Evolutionary conservation across 2,329 filamentous ascomycete genomes (phyloP), one percentile per base, ranked within the genome.

Genomic region (Xylaria sp.): DNA sequence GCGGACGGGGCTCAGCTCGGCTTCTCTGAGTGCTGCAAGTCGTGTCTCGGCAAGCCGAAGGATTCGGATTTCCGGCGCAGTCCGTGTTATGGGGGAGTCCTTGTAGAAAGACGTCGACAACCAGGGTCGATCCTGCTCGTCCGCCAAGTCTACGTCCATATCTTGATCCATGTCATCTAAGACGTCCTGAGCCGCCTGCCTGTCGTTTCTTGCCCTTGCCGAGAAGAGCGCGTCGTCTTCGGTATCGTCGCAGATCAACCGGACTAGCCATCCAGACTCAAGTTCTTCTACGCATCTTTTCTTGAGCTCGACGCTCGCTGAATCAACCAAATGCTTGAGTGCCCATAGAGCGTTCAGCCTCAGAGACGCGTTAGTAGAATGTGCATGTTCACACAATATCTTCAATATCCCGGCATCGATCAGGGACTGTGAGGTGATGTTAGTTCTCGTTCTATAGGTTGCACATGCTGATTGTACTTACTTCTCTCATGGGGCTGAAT

Each of bases 291-390:
- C 75, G 55, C 91, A 91, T 44, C 83, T 81, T 65, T 88, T 88
- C 72, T 94, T 96, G 61, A 90, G 77, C 11, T 88, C 82, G 41
- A 88, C 85, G 17, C 82, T 81, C 5, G 89, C 84, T 19, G 85
- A 86, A 59, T 89, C 82, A 2, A 96, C 88, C 45, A 97, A 81
- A 72, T 97, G 91, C 69, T 97, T 97, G 53, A 99, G 76, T 5
- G 92, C 91, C 93, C 94, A 99, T 1, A 99, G 74, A 19, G 92
- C 92, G 64, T 94, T 92, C 21, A 95, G 79, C 20, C 91, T 85
- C 48, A 97, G 78, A 43, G 87, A 84, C n/a, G 89, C 83, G 66
- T 93, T 90, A 43, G 83, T 80, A 0, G 90, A 94, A 69, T 90
- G 90, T 1, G 92, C 91, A 69, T 96, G 90, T 62, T 90, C 84